A percentile compares a stretch with the other conserved stretches of the same genome.
Evolutionary conservation across 2,329 filamentous ascomycete species (phyloP).

Genomic region (Cercospora sp.): DNA sequence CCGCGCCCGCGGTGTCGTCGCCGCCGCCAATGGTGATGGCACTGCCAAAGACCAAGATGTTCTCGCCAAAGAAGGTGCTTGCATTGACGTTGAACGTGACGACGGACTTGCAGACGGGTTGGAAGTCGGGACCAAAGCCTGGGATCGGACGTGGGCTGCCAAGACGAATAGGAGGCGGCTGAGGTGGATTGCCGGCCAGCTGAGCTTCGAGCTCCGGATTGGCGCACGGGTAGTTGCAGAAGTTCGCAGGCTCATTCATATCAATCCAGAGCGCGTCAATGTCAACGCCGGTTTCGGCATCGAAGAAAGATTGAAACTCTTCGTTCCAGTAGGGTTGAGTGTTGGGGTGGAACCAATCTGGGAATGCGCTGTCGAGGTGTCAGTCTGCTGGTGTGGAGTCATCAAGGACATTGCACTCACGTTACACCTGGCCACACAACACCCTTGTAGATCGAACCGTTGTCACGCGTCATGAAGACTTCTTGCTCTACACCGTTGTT

Average conservation of each 20-base stretch:
- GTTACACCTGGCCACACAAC: constrained; percentile 72
- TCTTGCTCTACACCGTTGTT: constrained; percentile 60
- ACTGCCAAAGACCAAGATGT: constrained; percentile 38
- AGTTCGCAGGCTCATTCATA: constrained; percentile 63
- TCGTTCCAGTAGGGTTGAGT: constrained; percentile 68
- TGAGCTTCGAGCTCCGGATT: constrained; percentile 42
- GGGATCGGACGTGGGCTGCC: constrained; percentile 64
- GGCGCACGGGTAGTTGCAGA: constrained; percentile 47
- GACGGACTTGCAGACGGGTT: constrained; percentile 51
- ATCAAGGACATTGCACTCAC: neutral
- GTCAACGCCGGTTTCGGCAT: constrained; percentile 63
- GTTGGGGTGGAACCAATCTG: constrained; percentile 71
- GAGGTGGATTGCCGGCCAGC: constrained; percentile 56
- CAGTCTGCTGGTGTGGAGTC: neutral
- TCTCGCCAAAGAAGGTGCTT: constrained; percentile 39
- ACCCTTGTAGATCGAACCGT: constrained; percentile 59
- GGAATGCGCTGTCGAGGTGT: constrained; percentile 29
- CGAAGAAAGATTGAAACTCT: constrained; percentile 67
- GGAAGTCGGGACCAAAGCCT: constrained; percentile 68
- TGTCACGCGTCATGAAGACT: constrained; percentile 54
- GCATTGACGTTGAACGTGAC: constrained; percentile 40
- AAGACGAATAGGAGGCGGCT: constrained; percentile 60
- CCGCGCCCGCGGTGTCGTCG: constrained; percentile 32
- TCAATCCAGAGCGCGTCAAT: constrained; percentile 75
- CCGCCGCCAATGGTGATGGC: constrained; percentile 36